These are phyloP conservation scores for Brassica carinata DNA, from an alignment of 345 rosid species.

Conservation along the genomic window DNA sequence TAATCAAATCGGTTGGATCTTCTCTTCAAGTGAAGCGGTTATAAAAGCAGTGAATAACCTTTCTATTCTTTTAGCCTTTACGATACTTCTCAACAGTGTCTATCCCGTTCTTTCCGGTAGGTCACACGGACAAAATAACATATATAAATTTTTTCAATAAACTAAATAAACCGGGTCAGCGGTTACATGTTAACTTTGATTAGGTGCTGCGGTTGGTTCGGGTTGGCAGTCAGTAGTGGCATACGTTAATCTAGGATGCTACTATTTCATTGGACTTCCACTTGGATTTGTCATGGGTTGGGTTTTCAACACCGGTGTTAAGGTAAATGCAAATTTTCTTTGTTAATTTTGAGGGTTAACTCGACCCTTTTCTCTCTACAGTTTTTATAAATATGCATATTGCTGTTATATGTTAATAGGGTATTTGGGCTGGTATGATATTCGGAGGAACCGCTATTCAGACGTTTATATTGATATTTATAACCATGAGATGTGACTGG, in stretches of 20 bases:
- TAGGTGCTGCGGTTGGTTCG: conserved; percentile 82
- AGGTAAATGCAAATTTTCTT: not conserved
- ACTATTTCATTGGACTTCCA: conserved; percentile 64
- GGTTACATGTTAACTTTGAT: not conserved
- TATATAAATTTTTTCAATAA: too few relatives aligned
- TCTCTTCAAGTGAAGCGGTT: conserved; percentile 61
- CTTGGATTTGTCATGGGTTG: conserved; percentile 65
- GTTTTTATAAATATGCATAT: not conserved
- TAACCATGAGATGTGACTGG: conserved; percentile 53
- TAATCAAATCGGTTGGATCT: conserved; percentile 48
- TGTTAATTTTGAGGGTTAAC: not conserved
- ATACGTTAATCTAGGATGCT: conserved; percentile 65
- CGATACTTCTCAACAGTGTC: conserved; percentile 82
- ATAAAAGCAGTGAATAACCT: conserved; percentile 59
- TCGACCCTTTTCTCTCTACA: not conserved
- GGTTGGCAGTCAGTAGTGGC: conserved; percentile 77
- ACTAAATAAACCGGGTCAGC: conserved; percentile 4
- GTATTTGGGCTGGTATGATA: conserved; percentile 46
- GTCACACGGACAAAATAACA: not conserved
- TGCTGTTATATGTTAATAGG: conserved; percentile 12
- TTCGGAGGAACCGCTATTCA: conserved; percentile 62
- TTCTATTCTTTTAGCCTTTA: conserved; percentile 68
- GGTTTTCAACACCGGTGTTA: conserved; percentile 50
- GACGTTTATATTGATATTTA: conserved; percentile 51
- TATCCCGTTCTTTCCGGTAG: conserved; percentile 85